Evolutionary conservation across 371 early-diverging fungal genomes (phyloP).

Genomic region (Mortierella sp.): DNA sequence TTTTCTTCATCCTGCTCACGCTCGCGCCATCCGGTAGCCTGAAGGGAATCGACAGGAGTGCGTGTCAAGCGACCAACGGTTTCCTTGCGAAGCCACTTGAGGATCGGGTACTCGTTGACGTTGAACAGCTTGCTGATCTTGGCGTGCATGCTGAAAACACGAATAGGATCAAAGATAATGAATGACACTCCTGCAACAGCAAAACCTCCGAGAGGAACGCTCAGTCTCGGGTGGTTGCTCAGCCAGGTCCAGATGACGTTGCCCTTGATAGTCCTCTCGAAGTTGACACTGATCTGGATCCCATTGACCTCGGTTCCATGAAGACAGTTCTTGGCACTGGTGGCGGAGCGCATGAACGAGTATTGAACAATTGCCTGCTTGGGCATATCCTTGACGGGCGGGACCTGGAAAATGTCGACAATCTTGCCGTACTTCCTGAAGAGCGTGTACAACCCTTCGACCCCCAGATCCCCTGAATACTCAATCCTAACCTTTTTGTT

Average conservation of each 20-base stretch:
- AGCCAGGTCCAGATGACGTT: slow-evolving; percentile 80
- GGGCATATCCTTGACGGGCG: slow-evolving; percentile 79
- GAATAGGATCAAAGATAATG: slow-evolving; percentile 92
- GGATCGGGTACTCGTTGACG: slow-evolving; percentile 70
- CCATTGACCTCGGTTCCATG: slow-evolving; percentile 80
- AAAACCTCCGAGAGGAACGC: slow-evolving; percentile 82
- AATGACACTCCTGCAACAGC: slow-evolving; percentile 83
- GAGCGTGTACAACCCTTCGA: slow-evolving; percentile 81
- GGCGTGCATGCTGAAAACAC: slow-evolving; percentile 88
- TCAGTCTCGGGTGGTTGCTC: slow-evolving; percentile 77
- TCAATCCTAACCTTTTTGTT: slow-evolving; percentile 55
- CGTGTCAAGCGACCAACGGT: slow-evolving; percentile 67
- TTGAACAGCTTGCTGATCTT: slow-evolving; percentile 86
- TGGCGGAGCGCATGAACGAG: slow-evolving; percentile 80
- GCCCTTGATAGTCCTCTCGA: slow-evolving; percentile 73
- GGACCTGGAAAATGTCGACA: slow-evolving; percentile 78
- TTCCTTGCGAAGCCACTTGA: slow-evolving; percentile 76
- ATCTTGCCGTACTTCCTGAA: slow-evolving; percentile 89
- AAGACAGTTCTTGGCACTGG: slow-evolving; percentile 91
- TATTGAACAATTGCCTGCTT: slow-evolving; percentile 86
- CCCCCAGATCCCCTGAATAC: slow-evolving; percentile 54
- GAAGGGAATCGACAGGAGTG: slow-evolving; percentile 29
- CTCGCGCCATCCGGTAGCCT: slow-evolving; percentile 70
- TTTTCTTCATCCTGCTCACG: slow-evolving; percentile 71
- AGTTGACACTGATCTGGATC: slow-evolving; percentile 77